A percentile compares a stretch with the other conserved stretches of the same genome.
These are phyloP conservation scores for Sanghuangporus sanghuang DNA, from an alignment of 1,284 basidiomycete genomes.

Conservation along the genomic window DNA sequence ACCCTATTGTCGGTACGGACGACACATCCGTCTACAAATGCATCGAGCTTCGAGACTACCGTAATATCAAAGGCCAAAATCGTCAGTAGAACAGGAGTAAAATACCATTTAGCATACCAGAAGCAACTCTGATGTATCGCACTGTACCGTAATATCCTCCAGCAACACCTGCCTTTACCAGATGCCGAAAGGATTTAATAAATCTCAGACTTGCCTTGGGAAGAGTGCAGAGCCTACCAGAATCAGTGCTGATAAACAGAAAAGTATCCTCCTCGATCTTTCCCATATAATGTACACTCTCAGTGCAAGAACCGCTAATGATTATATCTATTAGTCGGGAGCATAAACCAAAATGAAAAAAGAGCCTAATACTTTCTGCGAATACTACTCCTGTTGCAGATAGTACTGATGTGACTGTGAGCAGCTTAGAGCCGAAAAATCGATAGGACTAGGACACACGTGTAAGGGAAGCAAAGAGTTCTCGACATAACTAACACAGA, in stretches of 20 bases:
- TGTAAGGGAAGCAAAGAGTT: not conserved
- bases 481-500: not conserved
- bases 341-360: not conserved
- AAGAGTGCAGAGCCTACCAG: not conserved
- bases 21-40: not conserved
- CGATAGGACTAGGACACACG: not conserved
- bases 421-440: not conserved
- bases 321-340: not conserved
- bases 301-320: constrained; percentile 1
- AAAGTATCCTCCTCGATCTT: not conserved
- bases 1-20: not conserved
- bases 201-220: not conserved
- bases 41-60: not conserved
- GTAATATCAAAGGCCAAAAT: not conserved
- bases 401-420: not conserved
- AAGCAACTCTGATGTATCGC: not conserved
- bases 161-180: not conserved
- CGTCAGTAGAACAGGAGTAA: not conserved
- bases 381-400: constrained; percentile 4
- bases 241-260: not conserved
- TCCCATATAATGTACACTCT: constrained; percentile 11
- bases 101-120: not conserved
- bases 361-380: not conserved
- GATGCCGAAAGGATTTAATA: not conserved
- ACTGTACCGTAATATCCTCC: constrained; percentile 5